Evolutionary conservation across 306 rosid species (phyloP).

Genomic region (Rubus idaeus): DNA sequence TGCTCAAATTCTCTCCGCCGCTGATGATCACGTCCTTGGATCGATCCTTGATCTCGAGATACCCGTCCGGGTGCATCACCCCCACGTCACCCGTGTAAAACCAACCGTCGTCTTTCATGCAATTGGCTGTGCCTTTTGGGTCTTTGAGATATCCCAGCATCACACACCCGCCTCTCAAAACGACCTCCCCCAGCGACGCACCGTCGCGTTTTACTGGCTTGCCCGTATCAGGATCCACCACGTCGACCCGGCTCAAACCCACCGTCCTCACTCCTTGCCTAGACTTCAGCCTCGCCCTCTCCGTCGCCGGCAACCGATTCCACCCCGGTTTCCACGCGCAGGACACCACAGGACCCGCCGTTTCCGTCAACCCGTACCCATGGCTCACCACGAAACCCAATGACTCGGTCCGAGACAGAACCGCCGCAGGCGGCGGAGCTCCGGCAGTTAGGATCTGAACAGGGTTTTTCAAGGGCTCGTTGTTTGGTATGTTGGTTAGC

Average conservation of each 20-base stretch:
- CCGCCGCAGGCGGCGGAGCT: constrained; percentile 46
- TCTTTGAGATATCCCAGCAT: constrained; percentile 68
- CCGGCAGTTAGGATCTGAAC: constrained; percentile 54
- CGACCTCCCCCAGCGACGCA: constrained; percentile 35
- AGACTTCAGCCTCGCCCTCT: constrained; percentile 48
- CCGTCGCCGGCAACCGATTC: constrained; percentile 46
- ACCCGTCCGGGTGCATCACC: constrained; percentile 58
- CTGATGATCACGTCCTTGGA: constrained; percentile 59
- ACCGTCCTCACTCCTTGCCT: constrained; percentile 51
- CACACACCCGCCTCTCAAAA: constrained; percentile 47
- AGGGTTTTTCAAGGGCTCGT: constrained; percentile 17
- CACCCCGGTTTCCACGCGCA: constrained; percentile 58
- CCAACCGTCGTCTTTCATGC: constrained; percentile 47
- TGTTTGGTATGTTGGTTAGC: constrained; percentile 13
- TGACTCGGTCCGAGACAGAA: constrained; percentile 37
- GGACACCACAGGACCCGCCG: constrained; percentile 46
- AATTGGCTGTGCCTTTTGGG: constrained; percentile 29
- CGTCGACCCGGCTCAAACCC: constrained; percentile 42
- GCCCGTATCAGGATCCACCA: constrained; percentile 33
- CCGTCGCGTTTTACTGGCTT: constrained; percentile 44
- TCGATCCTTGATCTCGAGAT: constrained; percentile 61
- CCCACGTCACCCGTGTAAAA: constrained; percentile 51
- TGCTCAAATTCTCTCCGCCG: constrained; percentile 68
- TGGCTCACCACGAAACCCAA: constrained; percentile 57
- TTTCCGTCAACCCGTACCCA: constrained; percentile 62